Base-by-base conservation (phyloP, 1,284 basidiomycete species). In the Ceratobasidium theobromae region DNA sequence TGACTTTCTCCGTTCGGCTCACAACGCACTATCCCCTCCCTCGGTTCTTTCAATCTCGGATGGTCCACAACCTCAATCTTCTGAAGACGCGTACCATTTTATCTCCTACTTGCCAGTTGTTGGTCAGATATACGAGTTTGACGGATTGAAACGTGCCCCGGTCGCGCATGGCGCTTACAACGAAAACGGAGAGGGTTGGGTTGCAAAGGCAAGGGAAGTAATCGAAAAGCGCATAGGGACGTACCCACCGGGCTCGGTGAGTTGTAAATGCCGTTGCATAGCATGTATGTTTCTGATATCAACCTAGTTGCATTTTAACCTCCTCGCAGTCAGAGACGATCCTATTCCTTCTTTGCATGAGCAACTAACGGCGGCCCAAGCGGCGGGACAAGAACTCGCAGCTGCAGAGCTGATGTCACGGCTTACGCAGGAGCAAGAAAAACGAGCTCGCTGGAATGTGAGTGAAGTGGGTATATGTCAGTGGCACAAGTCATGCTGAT, bases 11-110 rank as follows among this genome's bases (percentile, higher is more conserved):
- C 80, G 88, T 52, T 86, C 89, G 73, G 88, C 90, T 16, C 94
- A 96, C 76, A 96, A 97, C 73, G 85, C 91, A 21, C 86, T 97
- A 70, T 91, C 91, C 16, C 92, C 93, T 32, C 94, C 94, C 3
- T 91, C 85, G 71, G 84, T 89, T 1, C 86, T 94, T 69, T 89
- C 88, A 5, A 77, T 91, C 49, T 91, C 94, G 74, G 70, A 74
- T 28, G 72, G 73, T 35, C 72, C 75, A 33, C 72, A 76, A 30
- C 84, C 88, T 2, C 88, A 84, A 70, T 88, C 86, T 68, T 75
- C 81, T 1, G 92, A 94, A 73, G 94, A 96, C 72, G 93, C 93
- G 11, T 98, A 95, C 76, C 94, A 97, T 73, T 96, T 96, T 73
- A 87, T 96, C 48, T 87, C 94, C 4, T 98, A 96, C 76, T 77